Evolutionary conservation across 768 basidiomycete species (phyloP).

Genomic region (Dictyophora rubrovolvata): DNA sequence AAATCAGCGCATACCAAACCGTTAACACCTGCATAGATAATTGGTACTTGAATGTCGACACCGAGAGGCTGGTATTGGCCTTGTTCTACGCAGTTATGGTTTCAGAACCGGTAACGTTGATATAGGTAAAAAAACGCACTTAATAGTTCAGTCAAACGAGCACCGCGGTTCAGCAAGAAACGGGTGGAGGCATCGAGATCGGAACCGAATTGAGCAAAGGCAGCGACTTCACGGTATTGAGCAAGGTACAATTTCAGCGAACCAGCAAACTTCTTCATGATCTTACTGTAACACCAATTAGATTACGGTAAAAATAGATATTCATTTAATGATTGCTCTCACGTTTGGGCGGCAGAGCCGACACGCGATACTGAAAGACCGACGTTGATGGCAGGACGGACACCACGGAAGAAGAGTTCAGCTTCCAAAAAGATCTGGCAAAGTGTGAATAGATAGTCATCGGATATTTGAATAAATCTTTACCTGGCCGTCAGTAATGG

Average conservation of each 20-base stretch:
- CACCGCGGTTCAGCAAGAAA: constrained; percentile 95
- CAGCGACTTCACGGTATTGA: constrained; percentile 99
- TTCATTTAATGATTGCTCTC: constrained; percentile 25
- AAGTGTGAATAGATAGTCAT: neutral
- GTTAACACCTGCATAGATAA: constrained; percentile 99
- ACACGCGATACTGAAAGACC: constrained; percentile 99
- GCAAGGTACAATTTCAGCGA: constrained; percentile 95
- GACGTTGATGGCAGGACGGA: constrained; percentile 99
- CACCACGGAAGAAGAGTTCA: constrained; percentile 99
- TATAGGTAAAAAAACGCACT: constrained; percentile 42
- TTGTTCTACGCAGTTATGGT: constrained; percentile 54
- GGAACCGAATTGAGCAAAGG: constrained; percentile 99
- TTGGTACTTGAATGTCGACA: constrained; percentile 95
- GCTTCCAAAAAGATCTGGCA: constrained; percentile 92
- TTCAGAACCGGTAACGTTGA: neutral
- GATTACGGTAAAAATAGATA: constrained; percentile 5
- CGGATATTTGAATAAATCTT: neutral
- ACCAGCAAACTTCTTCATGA: constrained; percentile 99
- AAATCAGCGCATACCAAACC: constrained; percentile 62
- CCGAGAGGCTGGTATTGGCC: constrained; percentile 94
- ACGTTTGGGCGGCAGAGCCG: constrained; percentile 99
- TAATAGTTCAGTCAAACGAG: constrained; percentile 93
- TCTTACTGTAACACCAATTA: constrained; percentile 45
- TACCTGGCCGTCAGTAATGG: constrained; percentile 92
- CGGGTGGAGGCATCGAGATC: constrained; percentile 99